Conservation (phyloP, 2,329 filamentous ascomycete species). For the Ophiognomonia clavigignenti-juglandacearum region DNA sequence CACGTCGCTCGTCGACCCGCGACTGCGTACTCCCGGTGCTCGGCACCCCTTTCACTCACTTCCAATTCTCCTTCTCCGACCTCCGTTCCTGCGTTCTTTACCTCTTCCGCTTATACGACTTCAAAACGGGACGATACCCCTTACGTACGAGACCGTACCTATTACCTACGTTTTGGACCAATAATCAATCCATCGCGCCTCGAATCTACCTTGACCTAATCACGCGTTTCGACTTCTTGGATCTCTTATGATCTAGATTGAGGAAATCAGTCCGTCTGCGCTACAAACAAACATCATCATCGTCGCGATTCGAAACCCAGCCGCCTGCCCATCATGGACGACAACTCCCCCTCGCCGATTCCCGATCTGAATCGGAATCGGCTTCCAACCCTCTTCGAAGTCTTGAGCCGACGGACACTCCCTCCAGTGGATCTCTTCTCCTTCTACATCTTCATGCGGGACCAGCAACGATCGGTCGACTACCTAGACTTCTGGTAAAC, state of each 20-base stretch:
- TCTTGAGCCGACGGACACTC: conserved; percentile 87
- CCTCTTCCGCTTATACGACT: too few species aligned
- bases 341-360: conserved; percentile 44
- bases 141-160: too few species aligned
- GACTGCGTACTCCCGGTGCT: too few species aligned
- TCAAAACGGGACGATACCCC: too few species aligned
- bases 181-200: conserved; percentile 4
- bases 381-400: conserved; percentile 91
- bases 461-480: conserved; percentile 95
- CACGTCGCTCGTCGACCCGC: too few species aligned
- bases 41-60: too few species aligned
- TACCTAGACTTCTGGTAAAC: conserved; percentile 96
- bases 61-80: too few species aligned
- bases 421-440: conserved; percentile 96
- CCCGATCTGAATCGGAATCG: conserved; percentile 69
- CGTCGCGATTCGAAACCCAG: background rate
- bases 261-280: too few species aligned
- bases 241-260: background rate
- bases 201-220: background rate
- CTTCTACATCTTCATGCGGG: conserved; percentile 99
- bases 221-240: background rate
- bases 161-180: background rate
- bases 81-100: too few species aligned
- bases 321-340: conserved; percentile 30
- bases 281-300: too few species aligned